Evolutionary conservation across 2,329 filamentous ascomycete species (phyloP).

Genomic region (Aspergillus sclerotialis): DNA sequence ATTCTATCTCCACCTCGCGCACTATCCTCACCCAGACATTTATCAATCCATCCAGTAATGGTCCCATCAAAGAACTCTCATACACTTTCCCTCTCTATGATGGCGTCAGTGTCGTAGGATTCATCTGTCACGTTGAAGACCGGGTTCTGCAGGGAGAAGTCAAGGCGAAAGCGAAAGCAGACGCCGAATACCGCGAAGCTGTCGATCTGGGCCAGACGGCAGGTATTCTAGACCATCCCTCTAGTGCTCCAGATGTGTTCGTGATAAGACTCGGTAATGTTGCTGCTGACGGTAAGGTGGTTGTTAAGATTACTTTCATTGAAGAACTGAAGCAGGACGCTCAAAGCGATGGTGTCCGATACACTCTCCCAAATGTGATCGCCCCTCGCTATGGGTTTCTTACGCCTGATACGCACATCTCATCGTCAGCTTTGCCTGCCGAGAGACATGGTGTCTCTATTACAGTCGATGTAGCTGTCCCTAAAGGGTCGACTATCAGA

Average conservation of each 20-base stretch:
- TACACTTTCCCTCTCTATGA: conserved; percentile 69
- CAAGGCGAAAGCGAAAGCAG: conserved; percentile 58
- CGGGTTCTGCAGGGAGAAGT: conserved; percentile 54
- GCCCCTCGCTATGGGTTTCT: conserved; percentile 65
- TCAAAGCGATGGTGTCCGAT: conserved; percentile 59
- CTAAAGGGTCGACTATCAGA: conserved; percentile 50
- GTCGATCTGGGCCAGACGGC: conserved; percentile 54
- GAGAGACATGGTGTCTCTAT: conserved; percentile 42
- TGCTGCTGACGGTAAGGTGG: conserved; percentile 49
- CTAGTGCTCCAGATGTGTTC: conserved; percentile 58
- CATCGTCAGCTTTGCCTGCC: not conserved
- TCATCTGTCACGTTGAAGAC: conserved; percentile 56
- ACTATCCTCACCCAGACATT: conserved; percentile 56
- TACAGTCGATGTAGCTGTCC: conserved; percentile 54
- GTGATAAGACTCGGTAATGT: conserved; percentile 63
- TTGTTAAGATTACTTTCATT: conserved; percentile 59
- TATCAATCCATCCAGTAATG: conserved; percentile 47
- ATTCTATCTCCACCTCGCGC: conserved; percentile 51
- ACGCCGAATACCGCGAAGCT: conserved; percentile 53
- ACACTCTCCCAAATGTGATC: conserved; percentile 61
- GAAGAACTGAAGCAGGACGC: conserved; percentile 67
- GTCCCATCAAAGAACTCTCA: conserved; percentile 47
- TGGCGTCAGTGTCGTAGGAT: conserved; percentile 62
- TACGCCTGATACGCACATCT: too few species aligned
- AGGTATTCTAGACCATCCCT: conserved; percentile 58